These are phyloP conservation scores for Odontarrhena argentea DNA, from an alignment of 345 rosid genomes.

Conservation along the genomic window DNA sequence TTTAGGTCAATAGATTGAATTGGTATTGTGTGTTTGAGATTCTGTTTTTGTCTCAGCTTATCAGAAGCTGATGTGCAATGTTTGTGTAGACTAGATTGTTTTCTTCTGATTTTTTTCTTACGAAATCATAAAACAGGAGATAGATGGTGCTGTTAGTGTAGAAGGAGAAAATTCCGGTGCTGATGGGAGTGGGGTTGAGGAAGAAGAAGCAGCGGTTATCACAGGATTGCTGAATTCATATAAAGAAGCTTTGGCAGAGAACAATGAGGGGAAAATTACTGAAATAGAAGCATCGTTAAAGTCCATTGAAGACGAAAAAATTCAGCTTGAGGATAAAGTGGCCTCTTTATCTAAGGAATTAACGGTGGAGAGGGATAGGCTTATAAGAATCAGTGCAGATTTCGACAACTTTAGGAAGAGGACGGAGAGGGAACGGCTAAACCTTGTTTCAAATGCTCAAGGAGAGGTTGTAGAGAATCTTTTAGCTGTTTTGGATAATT, in stretches of 20 bases:
- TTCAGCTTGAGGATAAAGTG: constrained; percentile 57
- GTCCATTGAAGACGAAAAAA: constrained; percentile 72
- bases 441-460: constrained; percentile 80
- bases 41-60: constrained; percentile 5
- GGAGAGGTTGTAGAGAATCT: constrained; percentile 92
- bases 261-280: constrained; percentile 57
- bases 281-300: constrained; percentile 70
- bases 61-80: background rate
- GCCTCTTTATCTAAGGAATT: constrained; percentile 62
- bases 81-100: background rate
- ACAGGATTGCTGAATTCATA: constrained; percentile 54
- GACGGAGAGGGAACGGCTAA: constrained; percentile 82
- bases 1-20: constrained; percentile 7
- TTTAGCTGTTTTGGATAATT: constrained; percentile 80
- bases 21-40: background rate
- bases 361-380: constrained; percentile 66
- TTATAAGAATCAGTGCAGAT: constrained; percentile 87
- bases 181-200: constrained; percentile 51
- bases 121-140: constrained; percentile 56
- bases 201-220: constrained; percentile 52
- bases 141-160: constrained; percentile 53
- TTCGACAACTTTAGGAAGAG: constrained; percentile 97
- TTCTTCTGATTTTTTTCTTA: constrained; percentile 23
- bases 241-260: constrained; percentile 68
- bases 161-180: constrained; percentile 49